These are phyloP conservation scores for Rhododendron ferrugineum DNA, from an alignment of 148 eudicot species.

Conservation along the genomic window DNA sequence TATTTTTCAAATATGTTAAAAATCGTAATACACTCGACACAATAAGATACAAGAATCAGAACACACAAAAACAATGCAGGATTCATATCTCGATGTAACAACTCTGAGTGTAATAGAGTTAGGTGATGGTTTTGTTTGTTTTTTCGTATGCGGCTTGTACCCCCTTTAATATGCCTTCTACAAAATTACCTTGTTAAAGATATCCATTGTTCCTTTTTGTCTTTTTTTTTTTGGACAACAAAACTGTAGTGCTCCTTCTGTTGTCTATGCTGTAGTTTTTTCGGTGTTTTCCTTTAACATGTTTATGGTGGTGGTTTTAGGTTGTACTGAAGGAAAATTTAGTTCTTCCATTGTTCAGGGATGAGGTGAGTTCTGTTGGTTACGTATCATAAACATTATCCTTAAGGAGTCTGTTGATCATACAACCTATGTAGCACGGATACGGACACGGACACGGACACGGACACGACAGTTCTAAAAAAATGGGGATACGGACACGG, in stretches of 20 bases:
- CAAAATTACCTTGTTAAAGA: not conserved
- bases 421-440: not conserved
- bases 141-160: not conserved
- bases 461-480: too few relatives aligned
- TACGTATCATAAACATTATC: not conserved
- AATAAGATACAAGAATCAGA: not conserved
- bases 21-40: not conserved
- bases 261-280: not conserved
- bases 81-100: not conserved
- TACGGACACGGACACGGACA: too few relatives aligned
- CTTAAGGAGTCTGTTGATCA: constrained; percentile 9
- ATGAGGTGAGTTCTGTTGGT: constrained; percentile 60
- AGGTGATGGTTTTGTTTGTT: not conserved
- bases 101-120: not conserved
- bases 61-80: not conserved
- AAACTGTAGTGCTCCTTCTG: not conserved
- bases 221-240: not conserved
- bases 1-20: not conserved
- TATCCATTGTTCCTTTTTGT: not conserved
- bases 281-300: not conserved
- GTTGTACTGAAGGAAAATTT: constrained; percentile 91
- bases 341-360: constrained; percentile 83
- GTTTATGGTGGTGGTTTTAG: constrained; percentile 38
- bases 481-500: too few relatives aligned
- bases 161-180: not conserved